Evolutionary conservation across 2,329 filamentous ascomycete genomes (phyloP).

Genomic region (Colletotrichum simmondsii): DNA sequence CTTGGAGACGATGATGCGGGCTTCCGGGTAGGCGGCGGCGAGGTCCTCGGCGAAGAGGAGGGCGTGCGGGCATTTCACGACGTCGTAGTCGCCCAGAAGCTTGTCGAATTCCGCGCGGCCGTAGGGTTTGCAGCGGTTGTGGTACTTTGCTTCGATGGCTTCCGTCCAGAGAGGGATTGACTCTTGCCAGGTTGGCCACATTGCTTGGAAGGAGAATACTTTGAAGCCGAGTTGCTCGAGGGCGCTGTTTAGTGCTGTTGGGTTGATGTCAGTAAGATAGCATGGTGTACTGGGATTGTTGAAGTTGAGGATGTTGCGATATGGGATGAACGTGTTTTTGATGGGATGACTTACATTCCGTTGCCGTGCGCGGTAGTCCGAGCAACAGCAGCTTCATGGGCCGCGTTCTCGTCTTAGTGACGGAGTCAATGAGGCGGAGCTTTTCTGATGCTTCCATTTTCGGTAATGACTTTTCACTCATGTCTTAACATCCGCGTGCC

Average conservation of each 20-base stretch:
- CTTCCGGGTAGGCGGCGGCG: constrained; percentile 2
- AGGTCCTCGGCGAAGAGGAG: constrained; percentile 9
- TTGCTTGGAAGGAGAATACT: constrained; percentile 7
- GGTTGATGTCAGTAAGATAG: not conserved
- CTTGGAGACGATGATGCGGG: constrained; percentile 1
- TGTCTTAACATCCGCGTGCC: too few species aligned
- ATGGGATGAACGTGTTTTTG: not conserved
- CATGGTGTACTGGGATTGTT: not conserved
- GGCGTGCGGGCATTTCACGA: constrained; percentile 1
- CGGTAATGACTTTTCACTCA: not conserved
- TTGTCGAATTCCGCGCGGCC: constrained; percentile 3
- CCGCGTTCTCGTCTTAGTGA: not conserved
- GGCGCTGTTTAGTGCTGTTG: not conserved
- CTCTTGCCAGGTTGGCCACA: not conserved
- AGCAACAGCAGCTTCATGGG: not conserved
- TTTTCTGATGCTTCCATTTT: not conserved
- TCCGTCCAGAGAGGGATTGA: not conserved
- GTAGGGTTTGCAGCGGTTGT: not conserved
- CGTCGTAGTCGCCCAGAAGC: constrained; percentile 3
- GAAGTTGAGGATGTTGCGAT: not conserved
- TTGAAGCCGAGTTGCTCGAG: not conserved
- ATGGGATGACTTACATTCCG: not conserved
- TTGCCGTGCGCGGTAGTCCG: not conserved
- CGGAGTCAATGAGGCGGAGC: not conserved
- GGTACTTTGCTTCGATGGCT: constrained; percentile 2